Base-by-base conservation (phyloP, 2,329 filamentous ascomycete species). In the Pseudonectria foliicola region DNA sequence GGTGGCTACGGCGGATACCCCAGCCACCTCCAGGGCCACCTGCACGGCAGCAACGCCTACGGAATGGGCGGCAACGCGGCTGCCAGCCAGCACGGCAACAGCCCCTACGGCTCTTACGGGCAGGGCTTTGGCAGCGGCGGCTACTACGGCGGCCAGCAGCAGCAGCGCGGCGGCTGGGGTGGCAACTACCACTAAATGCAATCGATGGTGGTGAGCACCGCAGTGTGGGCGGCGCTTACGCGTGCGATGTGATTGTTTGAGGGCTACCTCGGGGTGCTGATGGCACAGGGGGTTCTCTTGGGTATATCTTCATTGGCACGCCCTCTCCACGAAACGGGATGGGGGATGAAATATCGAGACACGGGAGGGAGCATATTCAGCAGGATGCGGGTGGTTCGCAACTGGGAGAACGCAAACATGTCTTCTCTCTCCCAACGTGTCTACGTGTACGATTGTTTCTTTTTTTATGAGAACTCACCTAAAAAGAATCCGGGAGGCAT, bases 141-240 rank as follows among this genome's bases (percentile, higher is more conserved):
- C 44, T 71, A 70, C 59, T 73, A 73, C 53, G 64, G 62, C 37
- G 54, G 50, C 38, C 61, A 59, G 40, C 62, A 68, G 45, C 62
- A 64, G 49, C 66, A 66, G 52, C 68, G 68, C 42, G 67, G 71
- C 44, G 73, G 73, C 51, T 77, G 73, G 73, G 73, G 74, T 47
- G 68, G 66, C 48, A 77, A 77, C 67, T 77, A 77, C 65, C 65
- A 72, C 48, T 67, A 68, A 57, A 6, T 21, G 18, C 8, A 8
- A 21, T 21, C 8, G 49, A 49, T 52, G 55, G 56, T 60, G 54
- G 50, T 12, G 27, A 25, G 33, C 18, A 32, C 42, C 40, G 46
- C 48, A 49, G 51, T 45, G 51, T 52, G 33, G 18, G 18, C 18
- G 18, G 18, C 18, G 18, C 18, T 8, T 8, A 21, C 8, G 18